A percentile compares a stretch with the other conserved stretches of the same genome.
phyloP scores from a whole-genome alignment of 805 yeast genomes.

The Pichia kluyveri region DNA sequence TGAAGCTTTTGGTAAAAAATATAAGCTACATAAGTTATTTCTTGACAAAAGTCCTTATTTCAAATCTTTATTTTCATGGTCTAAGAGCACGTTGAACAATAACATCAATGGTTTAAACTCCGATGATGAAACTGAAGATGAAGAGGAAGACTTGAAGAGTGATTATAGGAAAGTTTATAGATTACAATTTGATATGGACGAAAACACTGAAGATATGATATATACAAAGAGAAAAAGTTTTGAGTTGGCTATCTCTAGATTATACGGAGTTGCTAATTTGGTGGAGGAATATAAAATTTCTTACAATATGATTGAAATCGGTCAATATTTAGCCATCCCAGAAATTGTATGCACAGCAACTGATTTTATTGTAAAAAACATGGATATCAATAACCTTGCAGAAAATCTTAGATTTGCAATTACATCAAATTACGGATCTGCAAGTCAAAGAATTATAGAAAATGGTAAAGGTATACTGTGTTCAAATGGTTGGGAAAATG shows the following conservation, averaged over 20 bases:
- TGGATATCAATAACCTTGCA: constrained; percentile 30
- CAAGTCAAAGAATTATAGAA: constrained; percentile 36
- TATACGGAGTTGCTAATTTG: constrained; percentile 35
- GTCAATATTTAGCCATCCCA: constrained; percentile 39
- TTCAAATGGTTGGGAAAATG: constrained; percentile 41
- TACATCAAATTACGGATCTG: constrained; percentile 35
- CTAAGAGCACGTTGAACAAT: constrained; percentile 12
- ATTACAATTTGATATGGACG: constrained; percentile 31
- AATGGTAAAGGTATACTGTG: constrained; percentile 38
- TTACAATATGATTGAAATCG: constrained; percentile 37
- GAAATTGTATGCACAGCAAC: constrained; percentile 37
- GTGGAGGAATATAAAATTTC: constrained; percentile 29
- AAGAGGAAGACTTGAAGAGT: background rate
- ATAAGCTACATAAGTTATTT: constrained; percentile 37
- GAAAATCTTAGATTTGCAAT: constrained; percentile 34
- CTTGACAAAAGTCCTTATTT: constrained; percentile 41
- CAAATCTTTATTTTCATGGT: constrained; percentile 38
- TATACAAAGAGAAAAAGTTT: constrained; percentile 29
- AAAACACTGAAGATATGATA: constrained; percentile 24
- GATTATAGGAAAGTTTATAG: constrained; percentile 14
- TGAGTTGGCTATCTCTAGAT: constrained; percentile 36
- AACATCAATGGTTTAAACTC: constrained; percentile 3
- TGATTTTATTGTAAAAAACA: constrained; percentile 26
- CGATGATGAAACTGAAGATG: background rate
- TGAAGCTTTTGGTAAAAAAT: constrained; percentile 35